phyloP scores from a whole-genome alignment of 2,329 filamentous ascomycete genomes.

The Calonectria pauciramosa region DNA sequence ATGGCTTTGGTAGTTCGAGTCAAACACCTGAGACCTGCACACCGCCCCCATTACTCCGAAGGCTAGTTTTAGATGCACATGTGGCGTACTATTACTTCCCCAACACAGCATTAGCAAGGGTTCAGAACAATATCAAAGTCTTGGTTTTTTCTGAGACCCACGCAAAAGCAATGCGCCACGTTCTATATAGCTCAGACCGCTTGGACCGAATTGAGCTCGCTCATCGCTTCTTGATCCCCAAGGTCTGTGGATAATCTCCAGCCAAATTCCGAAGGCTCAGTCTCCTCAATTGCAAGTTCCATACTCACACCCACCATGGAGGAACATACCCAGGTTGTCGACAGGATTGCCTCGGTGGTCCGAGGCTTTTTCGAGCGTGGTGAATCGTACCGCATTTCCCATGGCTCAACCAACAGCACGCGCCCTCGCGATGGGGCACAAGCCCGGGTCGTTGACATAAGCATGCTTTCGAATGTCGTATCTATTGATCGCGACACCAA shows the following conservation, averaged over 20 bases:
- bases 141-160: background rate
- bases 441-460: slow-evolving; percentile 39
- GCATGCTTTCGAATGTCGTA: slow-evolving; percentile 32
- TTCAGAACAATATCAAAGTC: no score
- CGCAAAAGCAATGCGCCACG: background rate
- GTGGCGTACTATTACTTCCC: background rate
- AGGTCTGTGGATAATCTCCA: background rate
- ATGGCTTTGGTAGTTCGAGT: background rate
- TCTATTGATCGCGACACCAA: slow-evolving; percentile 11
- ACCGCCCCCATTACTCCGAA: background rate
- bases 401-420: slow-evolving; percentile 82
- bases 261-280: background rate
- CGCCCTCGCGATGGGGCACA: slow-evolving; percentile 57
- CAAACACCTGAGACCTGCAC: background rate
- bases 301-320: background rate
- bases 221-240: background rate
- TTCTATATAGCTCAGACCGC: background rate
- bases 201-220: background rate
- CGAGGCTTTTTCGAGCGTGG: slow-evolving; percentile 55
- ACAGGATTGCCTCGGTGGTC: background rate
- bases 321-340: background rate
- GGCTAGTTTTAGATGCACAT: background rate
- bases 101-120: background rate
- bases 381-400: slow-evolving; percentile 76
- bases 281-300: background rate